Evolutionary conservation across 176 grass and related monocot genomes (phyloP).

Genomic region (Bonia amplexicaulis): DNA sequence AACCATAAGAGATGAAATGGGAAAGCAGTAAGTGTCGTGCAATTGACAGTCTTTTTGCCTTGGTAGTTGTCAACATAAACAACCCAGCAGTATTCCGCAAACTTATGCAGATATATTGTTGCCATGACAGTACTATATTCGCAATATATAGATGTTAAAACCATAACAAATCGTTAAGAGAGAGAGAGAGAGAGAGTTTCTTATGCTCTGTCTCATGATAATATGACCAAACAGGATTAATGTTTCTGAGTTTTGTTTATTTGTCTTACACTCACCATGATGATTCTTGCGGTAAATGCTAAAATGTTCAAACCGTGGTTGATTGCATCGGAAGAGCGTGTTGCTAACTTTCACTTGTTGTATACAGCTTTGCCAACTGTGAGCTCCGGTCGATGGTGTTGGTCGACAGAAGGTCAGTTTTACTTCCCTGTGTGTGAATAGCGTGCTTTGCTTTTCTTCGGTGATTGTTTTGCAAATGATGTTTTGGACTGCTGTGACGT

Average conservation of each 20-base stretch:
- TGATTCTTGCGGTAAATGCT: background rate
- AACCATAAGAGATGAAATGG: conserved; percentile 43
- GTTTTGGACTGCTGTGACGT: background rate
- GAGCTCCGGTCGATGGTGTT: conserved; percentile 80
- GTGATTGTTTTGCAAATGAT: background rate
- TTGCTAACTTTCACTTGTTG: conserved; percentile 15
- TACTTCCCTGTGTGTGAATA: background rate
- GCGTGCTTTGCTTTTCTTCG: background rate
- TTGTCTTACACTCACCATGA: background rate
- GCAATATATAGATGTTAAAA: background rate
- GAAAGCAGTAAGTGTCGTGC: conserved; percentile 51
- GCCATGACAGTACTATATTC: background rate
- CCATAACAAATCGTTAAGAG: background rate
- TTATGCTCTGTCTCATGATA: background rate
- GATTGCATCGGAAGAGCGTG: background rate
- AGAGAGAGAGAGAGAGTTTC: background rate
- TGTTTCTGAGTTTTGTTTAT: background rate
- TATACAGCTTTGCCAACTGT: conserved; percentile 73
- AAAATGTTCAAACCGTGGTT: background rate
- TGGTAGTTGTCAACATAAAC: background rate
- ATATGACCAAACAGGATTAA: background rate
- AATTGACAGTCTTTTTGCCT: background rate
- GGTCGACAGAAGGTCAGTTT: conserved; percentile 66
- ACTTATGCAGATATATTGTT: background rate
- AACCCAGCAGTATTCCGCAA: background rate